A percentile compares a stretch with the other conserved stretches of the same genome.
Evolutionary conservation across 192 early-diverging fungal genomes (phyloP).

Genomic region (Kappamyces sp.): DNA sequence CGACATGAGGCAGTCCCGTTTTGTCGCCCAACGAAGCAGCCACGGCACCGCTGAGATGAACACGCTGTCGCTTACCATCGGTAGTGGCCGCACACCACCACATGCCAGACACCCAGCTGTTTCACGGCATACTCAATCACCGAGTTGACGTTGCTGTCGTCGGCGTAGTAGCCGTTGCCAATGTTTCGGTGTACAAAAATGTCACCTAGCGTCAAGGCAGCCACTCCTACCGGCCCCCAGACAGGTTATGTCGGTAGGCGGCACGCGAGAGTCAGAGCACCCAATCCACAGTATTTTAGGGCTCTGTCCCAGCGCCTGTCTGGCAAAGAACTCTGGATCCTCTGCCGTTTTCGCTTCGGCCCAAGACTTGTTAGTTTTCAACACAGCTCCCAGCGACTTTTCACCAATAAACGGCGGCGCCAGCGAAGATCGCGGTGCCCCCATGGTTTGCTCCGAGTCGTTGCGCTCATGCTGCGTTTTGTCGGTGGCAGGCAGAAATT

Average conservation of each 20-base stretch:
- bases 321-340: slow-evolving; percentile 10
- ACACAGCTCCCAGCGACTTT: too few species aligned
- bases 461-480: too few species aligned
- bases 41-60: slow-evolving; percentile 27
- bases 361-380: too few species aligned
- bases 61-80: slow-evolving; percentile 14
- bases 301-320: slow-evolving; percentile 11
- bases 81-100: slow-evolving; percentile 83
- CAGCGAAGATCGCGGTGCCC: too few species aligned
- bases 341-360: too few species aligned
- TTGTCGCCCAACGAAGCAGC: slow-evolving; percentile 23
- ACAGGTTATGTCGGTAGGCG: slow-evolving; percentile 27
- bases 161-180: slow-evolving; percentile 80
- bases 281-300: slow-evolving; percentile 34
- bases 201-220: slow-evolving; percentile 51
- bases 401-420: too few species aligned
- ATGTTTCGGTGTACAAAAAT: slow-evolving; percentile 98
- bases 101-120: slow-evolving; percentile 83
- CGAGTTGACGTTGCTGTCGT: slow-evolving; percentile 75
- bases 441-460: too few species aligned
- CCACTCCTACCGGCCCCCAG: not conserved
- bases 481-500: too few species aligned
- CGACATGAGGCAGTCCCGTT: slow-evolving; percentile 68
- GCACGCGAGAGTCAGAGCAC: slow-evolving; percentile 40
- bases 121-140: slow-evolving; percentile 94